Base-by-base conservation (phyloP, 192 early-diverging fungal species). In the Mortierella antarctica region DNA sequence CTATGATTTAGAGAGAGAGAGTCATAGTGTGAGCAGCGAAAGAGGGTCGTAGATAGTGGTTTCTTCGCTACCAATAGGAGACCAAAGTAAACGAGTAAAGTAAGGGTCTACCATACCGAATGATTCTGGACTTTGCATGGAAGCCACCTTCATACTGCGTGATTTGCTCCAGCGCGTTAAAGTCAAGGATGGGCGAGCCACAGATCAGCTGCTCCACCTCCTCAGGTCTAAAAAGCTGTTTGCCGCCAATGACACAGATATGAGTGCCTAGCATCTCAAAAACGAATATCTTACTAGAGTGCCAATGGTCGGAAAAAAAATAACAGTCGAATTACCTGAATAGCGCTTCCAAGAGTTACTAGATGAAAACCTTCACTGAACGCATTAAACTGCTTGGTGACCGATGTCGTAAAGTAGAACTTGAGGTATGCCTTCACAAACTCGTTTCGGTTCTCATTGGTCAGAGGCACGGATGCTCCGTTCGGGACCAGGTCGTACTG, bases 171-270 rank as follows among this genome's bases (percentile, higher is more conserved):
- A 96, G 73, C 0, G 89, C 95, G 31, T 86, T 78, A 82, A 98
- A 95, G 71, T 97, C 95, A 46, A 98, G 82, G 57, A 94, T 89
- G 7, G 91, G 88, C 57, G 93, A 91, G 23, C 96, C 96, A 56
- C 96, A 94, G 7, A 98, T 92, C 8, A 97, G 79, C 64, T 94
- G 89, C 77, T 97, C 94, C 10, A 98, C 84, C 83, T 98, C 96
- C 66, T 96, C 93, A 4, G 96, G 91, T 62, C 94, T 83, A 83
- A 96, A 96, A 10, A 92, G 86, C 80, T 93, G 73, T 54, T 39
- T 12, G 31, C 31, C 31, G 31, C 31, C 31, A 31, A 44, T 4
- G 9, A 42, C 84, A 31, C 41, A 62, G 15, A 71, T 1, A 41
- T 13, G 47, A 31, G 3, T 31, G 31, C 31, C 3, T 31, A 31